Conservation (phyloP, 1,284 basidiomycete genomes). For the Cryptococcus sp. region DNA sequence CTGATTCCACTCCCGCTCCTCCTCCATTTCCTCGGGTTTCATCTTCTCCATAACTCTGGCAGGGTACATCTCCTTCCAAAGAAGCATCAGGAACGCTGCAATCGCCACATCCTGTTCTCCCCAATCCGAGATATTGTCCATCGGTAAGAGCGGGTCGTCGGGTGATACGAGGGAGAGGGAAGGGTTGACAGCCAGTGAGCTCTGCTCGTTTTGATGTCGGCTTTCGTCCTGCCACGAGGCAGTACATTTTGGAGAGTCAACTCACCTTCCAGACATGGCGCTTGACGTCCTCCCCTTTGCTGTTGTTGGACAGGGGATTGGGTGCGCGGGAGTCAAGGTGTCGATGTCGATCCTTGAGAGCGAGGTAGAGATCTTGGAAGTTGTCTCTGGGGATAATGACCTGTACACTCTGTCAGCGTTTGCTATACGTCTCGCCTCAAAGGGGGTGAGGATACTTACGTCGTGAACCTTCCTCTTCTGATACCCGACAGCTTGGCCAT, state of each 20-base stretch:
- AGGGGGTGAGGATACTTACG: conserved; percentile 33
- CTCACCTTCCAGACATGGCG: conserved; percentile 50
- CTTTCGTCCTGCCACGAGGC: background rate
- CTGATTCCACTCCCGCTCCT: conserved; percentile 54
- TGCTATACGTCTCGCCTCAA: too few species aligned
- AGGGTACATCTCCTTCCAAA: conserved; percentile 75
- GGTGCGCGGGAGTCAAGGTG: conserved; percentile 77
- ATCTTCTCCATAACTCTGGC: conserved; percentile 15
- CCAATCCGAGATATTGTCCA: conserved; percentile 38
- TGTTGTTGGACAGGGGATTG: conserved; percentile 70
- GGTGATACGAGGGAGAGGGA: background rate
- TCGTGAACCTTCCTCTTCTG: conserved; percentile 85
- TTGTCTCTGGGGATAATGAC: conserved; percentile 67
- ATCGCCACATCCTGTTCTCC: conserved; percentile 74
- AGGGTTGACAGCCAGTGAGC: background rate
- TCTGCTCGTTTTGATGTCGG: background rate
- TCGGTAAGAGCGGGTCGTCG: conserved; percentile 32
- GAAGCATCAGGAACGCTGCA: conserved; percentile 83
- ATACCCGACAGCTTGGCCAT: conserved; percentile 74
- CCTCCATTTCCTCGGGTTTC: conserved; percentile 39
- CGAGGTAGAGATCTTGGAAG: conserved; percentile 86
- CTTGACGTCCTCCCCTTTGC: conserved; percentile 47
- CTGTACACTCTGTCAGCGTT: conserved; percentile 16
- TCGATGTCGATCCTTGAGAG: conserved; percentile 78
- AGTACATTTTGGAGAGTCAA: background rate